Conservation (phyloP, 2,329 filamentous ascomycete species). For the Exophiala xenobiotica region DNA sequence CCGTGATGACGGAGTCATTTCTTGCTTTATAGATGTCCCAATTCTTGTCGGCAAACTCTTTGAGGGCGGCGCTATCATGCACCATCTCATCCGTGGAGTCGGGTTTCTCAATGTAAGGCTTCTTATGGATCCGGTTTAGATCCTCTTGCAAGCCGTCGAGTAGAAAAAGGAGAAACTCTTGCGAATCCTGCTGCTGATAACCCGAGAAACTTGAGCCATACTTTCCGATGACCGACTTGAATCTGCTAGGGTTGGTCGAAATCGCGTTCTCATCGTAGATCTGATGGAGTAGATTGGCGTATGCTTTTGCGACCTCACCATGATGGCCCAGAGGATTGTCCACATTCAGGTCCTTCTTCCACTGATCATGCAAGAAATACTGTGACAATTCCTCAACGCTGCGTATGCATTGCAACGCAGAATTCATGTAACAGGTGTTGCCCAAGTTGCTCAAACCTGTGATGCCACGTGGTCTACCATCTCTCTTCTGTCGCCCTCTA, state of each 20-base stretch:
- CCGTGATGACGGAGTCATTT: conserved; percentile 92
- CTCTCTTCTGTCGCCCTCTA: conserved; percentile 67
- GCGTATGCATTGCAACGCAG: conserved; percentile 88
- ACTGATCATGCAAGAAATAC: conserved; percentile 77
- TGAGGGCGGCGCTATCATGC: conserved; percentile 73
- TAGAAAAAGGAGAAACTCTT: conserved; percentile 93
- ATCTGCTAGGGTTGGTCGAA: conserved; percentile 74
- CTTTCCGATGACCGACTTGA: conserved; percentile 78
- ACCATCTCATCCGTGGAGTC: conserved; percentile 98
- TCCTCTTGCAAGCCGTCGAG: conserved; percentile 95
- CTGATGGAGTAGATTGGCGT: conserved; percentile 70
- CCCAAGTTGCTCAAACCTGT: conserved; percentile 87
- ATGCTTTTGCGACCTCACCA: conserved; percentile 82
- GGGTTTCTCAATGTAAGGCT: conserved; percentile 95
- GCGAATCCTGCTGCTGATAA: conserved; percentile 94
- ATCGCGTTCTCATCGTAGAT: conserved; percentile 71
- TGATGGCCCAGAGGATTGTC: conserved; percentile 82
- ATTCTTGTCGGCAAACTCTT: conserved; percentile 80
- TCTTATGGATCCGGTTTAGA: conserved; percentile 87
- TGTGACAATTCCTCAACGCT: conserved; percentile 90
- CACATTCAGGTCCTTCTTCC: conserved; percentile 77
- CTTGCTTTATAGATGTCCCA: conserved; percentile 89
- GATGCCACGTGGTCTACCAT: conserved; percentile 69
- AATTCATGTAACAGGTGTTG: conserved; percentile 99
- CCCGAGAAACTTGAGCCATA: conserved; percentile 86